These are phyloP conservation scores for Chloris gayana DNA, from an alignment of 176 grass and related monocot species.

Conservation along the genomic window DNA sequence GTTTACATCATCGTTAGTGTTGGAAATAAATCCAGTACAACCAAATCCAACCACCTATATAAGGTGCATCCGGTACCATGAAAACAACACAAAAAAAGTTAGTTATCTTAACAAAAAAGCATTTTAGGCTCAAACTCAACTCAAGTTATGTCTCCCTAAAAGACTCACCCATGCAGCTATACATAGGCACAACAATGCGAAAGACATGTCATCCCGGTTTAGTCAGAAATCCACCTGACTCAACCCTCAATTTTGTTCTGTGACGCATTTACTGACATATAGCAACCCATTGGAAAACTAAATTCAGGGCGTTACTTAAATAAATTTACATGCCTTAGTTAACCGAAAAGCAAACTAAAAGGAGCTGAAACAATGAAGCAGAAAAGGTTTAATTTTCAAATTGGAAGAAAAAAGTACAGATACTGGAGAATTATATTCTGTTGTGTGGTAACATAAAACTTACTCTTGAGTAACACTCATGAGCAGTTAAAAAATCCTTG, in stretches of 20 bases:
- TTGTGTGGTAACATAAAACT: slow-evolving; percentile 12
- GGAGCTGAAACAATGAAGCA: not conserved
- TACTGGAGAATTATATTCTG: not conserved
- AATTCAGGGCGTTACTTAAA: not conserved
- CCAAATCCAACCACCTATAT: not conserved
- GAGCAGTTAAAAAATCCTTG: slow-evolving; percentile 71
- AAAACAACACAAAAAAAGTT: not conserved
- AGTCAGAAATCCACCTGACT: not conserved
- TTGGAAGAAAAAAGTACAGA: not conserved
- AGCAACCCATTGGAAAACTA: not conserved
- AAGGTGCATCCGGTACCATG: not conserved
- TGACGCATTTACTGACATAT: not conserved
- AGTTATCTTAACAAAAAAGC: not conserved
- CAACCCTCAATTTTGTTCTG: not conserved
- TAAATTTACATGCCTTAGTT: not conserved
- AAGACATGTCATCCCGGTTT: slow-evolving; percentile 11
- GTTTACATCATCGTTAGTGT: not conserved
- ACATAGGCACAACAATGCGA: not conserved
- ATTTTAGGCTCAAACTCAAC: not conserved
- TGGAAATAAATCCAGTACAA: not conserved
- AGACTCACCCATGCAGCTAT: not conserved
- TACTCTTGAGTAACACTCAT: slow-evolving; percentile 80
- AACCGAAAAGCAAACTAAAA: not conserved
- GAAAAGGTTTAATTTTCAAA: not conserved
- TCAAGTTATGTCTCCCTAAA: not conserved